Evolutionary conservation across 2,329 filamentous ascomycete genomes (phyloP).

Genomic region (Zymoseptoria crescenta): DNA sequence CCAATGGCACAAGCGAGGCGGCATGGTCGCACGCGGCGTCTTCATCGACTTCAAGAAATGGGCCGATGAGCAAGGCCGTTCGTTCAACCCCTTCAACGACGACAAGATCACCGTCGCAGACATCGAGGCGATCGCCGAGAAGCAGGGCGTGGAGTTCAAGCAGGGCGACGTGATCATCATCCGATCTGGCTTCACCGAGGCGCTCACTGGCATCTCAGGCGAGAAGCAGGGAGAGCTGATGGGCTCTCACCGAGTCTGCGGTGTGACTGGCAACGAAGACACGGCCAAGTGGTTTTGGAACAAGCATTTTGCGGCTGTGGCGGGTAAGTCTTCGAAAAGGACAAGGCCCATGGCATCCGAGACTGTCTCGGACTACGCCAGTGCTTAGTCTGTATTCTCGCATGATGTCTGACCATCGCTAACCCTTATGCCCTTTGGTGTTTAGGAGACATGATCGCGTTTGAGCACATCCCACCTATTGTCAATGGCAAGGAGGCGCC

Average conservation of each 20-base stretch:
- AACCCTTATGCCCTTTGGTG: too few species aligned
- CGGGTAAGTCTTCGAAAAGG: slow-evolving; percentile 27
- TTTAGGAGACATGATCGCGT: slow-evolving; percentile 41
- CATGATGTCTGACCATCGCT: too few species aligned
- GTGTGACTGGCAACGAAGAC: slow-evolving; percentile 41
- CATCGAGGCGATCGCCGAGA: slow-evolving; percentile 39
- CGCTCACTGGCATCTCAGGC: slow-evolving; percentile 33
- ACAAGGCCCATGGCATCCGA: too few species aligned
- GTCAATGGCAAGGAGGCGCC: slow-evolving; percentile 20
- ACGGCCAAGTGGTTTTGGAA: slow-evolving; percentile 53
- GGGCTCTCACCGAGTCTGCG: slow-evolving; percentile 32
- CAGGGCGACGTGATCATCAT: slow-evolving; percentile 52
- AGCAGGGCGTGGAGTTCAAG: slow-evolving; percentile 38
- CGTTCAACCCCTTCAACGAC: slow-evolving; percentile 48
- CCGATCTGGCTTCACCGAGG: slow-evolving; percentile 45
- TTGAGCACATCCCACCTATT: slow-evolving; percentile 38
- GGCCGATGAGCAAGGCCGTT: slow-evolving; percentile 48
- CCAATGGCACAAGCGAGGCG: slow-evolving; percentile 46
- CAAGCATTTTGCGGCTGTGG: slow-evolving; percentile 48
- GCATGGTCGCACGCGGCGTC: slow-evolving; percentile 49
- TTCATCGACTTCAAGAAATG: slow-evolving; percentile 52
- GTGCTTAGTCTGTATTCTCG: too few species aligned
- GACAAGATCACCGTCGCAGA: slow-evolving; percentile 37
- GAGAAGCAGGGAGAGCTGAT: slow-evolving; percentile 34
- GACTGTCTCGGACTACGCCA: too few species aligned